Evolutionary conservation across 1,284 basidiomycete species (phyloP), one percentile per base, ranked within the genome.

Genomic region (Anthracocystis panici-leucophaei): DNA sequence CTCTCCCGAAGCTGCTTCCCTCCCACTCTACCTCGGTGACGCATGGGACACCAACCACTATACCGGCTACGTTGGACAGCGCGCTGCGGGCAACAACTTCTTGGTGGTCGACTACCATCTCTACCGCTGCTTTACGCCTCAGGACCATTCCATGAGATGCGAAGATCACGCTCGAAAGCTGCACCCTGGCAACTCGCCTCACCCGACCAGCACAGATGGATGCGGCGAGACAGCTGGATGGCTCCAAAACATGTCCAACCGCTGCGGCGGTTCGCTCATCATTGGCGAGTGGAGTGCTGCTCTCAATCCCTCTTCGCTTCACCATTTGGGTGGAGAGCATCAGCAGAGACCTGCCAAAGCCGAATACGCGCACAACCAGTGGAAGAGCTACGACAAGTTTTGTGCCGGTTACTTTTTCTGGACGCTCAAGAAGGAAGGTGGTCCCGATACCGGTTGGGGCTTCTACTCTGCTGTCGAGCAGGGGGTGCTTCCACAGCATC

Each of bases 391-490:
- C 73, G 91, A 94, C 72, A 84, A 86, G 58, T 83, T 87, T 38
- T 91, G 91, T 63, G 90, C 89, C 0, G 93, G 93, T 3, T 92
- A 90, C 89, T 95, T 91, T 86, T 95, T 92, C 85, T 96, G 93
- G 94, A 94, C 92, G 44, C 92, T 90, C 84, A 93, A 91, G 87
- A 93, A 94, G 84, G 89, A 91, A 59, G 85, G 88, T 8, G 85
- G 83, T 3, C 90, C 91, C 71, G 92, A 94, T 83, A 89, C 88
- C 2, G 92, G 92, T 1, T 95, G 93, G 93, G 90, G 90, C 48
- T 89, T 92, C 40, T 88, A 89, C 69, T 90, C 93, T 82, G 91
- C 92, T 0, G 88, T 90, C 0, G 88, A 88, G 46, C 88, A 87
- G 1, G 90, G 90, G 10, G 89, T 92, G 16, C 88, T 92, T 70